Base-by-base conservation (phyloP, 768 basidiomycete genomes). In the Hypholoma fasciculare region DNA sequence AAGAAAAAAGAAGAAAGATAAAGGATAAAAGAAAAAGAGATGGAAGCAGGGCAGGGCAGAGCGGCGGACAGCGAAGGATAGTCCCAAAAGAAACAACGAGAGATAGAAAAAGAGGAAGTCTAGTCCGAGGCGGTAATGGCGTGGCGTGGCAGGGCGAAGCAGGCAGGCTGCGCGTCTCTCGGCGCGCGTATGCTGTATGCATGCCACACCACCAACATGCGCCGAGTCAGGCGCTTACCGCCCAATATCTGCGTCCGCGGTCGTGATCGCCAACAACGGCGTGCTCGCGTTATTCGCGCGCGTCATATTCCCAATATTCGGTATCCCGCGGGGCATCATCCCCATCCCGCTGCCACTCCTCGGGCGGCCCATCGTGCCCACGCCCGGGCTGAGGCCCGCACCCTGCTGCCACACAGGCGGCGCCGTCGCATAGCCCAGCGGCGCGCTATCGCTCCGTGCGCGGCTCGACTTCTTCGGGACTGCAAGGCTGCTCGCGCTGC, bases 381-480 rank as follows among this genome's bases (percentile, higher is more conserved):
- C 58, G 7, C 63, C 74, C 7, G 43, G 43, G 20, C 19, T 42
- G 42, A 14, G 43, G 27, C 5, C 43, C 14, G 61, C 75, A 37
- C 62, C 62, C 52, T 63, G 65, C 55, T 61, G 63, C 63, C 63
- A 65, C 44, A 62, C 57, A 23, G 23, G 23, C 23, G 23, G 23
- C 37, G 60, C 56, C 23, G 55, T 59, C 53, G 70, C 80, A 65
- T 86, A 85, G 43, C 86, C 86, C 36, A 89, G 70, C 39, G 88
- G 88, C 16, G 88, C 73, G 34, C 82, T 84, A 65, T 89, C 87
- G 64, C 86, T 88, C 65, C 87, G 72, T 34, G 86, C 86, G n/a
- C 87, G 77, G 52, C 79, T 65, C 49, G 76, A 66, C 67, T 78
- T 79, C 71, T 79, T 79, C 59, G 65, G 69, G 49, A 68, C 71